Conservation (phyloP, 225 moss, liverwort and hornwort species). For the Straminergon stramineum region DNA sequence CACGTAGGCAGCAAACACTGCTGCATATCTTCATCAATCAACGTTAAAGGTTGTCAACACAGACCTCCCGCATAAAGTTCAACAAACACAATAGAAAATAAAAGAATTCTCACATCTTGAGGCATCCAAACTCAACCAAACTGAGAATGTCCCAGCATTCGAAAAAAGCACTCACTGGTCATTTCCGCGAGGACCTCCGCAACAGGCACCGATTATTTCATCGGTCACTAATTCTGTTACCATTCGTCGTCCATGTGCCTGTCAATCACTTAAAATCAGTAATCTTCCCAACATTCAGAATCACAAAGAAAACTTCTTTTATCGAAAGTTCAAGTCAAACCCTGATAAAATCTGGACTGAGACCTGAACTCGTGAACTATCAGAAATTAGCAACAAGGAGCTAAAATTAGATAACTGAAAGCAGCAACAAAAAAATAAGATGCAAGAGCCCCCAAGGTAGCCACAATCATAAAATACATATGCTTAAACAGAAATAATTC, state of each 20-base stretch:
- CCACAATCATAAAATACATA: not conserved
- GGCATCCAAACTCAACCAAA: not conserved
- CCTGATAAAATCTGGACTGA: not conserved
- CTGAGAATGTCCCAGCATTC: not conserved
- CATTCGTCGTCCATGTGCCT: constrained; percentile 82
- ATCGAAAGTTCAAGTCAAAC: not conserved
- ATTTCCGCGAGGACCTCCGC: constrained; percentile 94
- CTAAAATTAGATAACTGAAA: not conserved
- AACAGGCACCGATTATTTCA: constrained; percentile 86
- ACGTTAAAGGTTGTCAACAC: not conserved
- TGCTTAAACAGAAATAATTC: not conserved
- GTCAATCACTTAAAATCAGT: not conserved
- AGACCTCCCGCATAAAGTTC: not conserved
- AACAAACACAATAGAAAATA: not conserved
- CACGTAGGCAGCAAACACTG: constrained; percentile 93
- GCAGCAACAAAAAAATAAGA: not conserved
- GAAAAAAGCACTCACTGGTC: constrained; percentile 61
- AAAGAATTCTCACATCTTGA: not conserved
- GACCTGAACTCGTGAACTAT: not conserved
- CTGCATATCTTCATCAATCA: constrained; percentile 73
- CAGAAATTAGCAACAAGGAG: not conserved
- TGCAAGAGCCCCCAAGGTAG: not conserved
- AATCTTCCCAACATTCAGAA: not conserved
- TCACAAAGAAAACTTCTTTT: not conserved
- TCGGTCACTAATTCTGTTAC: constrained; percentile 68